Evolutionary conservation across 1,284 basidiomycete genomes (phyloP), one percentile per base, ranked within the genome.

Genomic region (Veloboletus limbatus): DNA sequence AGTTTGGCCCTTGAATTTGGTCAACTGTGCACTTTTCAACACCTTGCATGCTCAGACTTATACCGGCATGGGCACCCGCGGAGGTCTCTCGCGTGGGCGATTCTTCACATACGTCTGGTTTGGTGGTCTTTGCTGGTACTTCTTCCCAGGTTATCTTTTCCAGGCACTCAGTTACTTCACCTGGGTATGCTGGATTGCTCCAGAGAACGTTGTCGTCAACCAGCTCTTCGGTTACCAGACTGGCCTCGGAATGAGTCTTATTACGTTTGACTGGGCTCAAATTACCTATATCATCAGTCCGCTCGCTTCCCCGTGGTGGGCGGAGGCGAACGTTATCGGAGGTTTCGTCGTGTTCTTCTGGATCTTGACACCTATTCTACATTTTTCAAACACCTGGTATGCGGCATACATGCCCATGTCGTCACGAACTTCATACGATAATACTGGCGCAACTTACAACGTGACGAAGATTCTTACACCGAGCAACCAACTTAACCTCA

Each of bases 1-100:
- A 78, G 76, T 96, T 54, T 96, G 93, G 93, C 92, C 92, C 0
- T 73, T 78, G 21, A 88, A 88, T 48, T 75, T 96, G 8, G 88
- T 93, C 16, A 78, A 75, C 13, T 87, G 89, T 50, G 88, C 91
- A 2, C 79, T 92, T 18, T 85, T 96, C 71, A 86, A 85, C 67
- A 85, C 83, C 1, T 70, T 85, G 3, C 83, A 86, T 60, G 70
- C 77, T 0, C 76, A 79, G 53, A 67, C 70, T 21, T 85, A 84
- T 56, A 69, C 78, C 31, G 82, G 82, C 54, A 71, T 79, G 9
- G 80, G 81, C 36, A 71, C 58, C 43, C 75, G 77, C 24, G 81
- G 81, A 2, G 82, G 83, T 58, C 76, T 92, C 54, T 81, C 79
- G 35, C 75, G 90, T 45, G 79, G 85, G 64, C 72, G 76, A 40